phyloP scores from a whole-genome alignment of 805 yeast species.

The Wickerhamomyces rabaulensis region DNA sequence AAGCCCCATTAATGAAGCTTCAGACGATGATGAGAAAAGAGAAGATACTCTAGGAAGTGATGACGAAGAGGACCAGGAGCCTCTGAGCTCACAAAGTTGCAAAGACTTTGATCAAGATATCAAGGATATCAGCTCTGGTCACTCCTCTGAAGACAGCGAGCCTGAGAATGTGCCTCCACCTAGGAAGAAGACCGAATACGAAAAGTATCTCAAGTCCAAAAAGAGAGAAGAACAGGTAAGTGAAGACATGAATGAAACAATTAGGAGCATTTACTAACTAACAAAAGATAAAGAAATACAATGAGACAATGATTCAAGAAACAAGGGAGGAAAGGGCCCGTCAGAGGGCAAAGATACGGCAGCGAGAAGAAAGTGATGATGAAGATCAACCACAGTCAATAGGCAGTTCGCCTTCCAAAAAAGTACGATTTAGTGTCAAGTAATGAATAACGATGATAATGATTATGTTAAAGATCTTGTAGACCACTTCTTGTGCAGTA shows the following conservation, averaged over 20 bases:
- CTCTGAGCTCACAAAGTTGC: background rate
- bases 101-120: background rate
- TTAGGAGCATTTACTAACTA: too few species aligned
- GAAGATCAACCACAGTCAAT: background rate
- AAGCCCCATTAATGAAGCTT: background rate
- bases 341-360: constrained; percentile 7
- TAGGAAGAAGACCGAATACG: constrained; percentile 13
- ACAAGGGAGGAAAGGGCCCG: constrained; percentile 7
- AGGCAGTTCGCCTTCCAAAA: constrained; percentile 8
- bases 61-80: background rate
- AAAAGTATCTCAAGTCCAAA: constrained; percentile 13
- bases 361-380: constrained; percentile 1
- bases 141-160: background rate
- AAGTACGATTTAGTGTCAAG: constrained; percentile 5
- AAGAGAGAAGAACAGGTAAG: constrained; percentile 16
- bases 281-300: constrained; percentile 7
- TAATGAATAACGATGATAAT: background rate
- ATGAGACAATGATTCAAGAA: constrained; percentile 8
- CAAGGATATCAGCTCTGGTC: background rate
- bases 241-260: too few species aligned
- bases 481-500: too few species aligned
- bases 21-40: background rate
- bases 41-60: background rate
- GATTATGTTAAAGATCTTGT: too few species aligned
- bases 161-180: constrained; percentile 15